Percentiles rank a stretch among this genome's conserved stretches.
phyloP scores from a whole-genome alignment of 2,329 filamentous ascomycete genomes.

The Zalaria obscura region DNA sequence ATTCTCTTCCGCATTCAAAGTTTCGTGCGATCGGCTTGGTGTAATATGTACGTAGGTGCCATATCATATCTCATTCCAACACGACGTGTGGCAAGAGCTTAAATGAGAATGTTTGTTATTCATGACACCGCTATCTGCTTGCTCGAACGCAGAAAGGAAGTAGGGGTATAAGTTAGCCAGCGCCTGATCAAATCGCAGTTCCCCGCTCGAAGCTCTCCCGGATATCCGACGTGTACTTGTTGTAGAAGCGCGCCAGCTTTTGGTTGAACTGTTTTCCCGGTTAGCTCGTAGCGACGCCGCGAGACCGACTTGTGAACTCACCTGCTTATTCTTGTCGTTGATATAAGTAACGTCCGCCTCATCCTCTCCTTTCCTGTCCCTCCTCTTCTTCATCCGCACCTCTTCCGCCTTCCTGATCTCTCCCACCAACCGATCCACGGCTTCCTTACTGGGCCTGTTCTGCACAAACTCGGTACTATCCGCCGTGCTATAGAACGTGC shows the following conservation, averaged over 20 bases:
- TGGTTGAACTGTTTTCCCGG: constrained; percentile 68
- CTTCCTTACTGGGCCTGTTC: constrained; percentile 75
- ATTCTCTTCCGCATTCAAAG: too few relatives aligned
- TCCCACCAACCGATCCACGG: constrained; percentile 73
- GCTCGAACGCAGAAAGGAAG: too few relatives aligned
- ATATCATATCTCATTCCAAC: too few relatives aligned
- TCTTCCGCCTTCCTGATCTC: constrained; percentile 86
- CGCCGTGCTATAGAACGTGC: constrained; percentile 78
- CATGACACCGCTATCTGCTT: too few relatives aligned
- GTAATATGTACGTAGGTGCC: too few relatives aligned
- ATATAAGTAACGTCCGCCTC: constrained; percentile 94
- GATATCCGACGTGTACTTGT: constrained; percentile 96
- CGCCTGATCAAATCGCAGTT: constrained; percentile 62
- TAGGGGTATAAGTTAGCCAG: not conserved
- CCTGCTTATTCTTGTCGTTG: constrained; percentile 93
- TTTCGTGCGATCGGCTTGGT: too few relatives aligned
- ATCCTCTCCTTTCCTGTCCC: constrained; percentile 63
- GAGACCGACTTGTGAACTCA: not conserved
- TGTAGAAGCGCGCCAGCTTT: constrained; percentile 90
- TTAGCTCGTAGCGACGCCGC: not conserved
- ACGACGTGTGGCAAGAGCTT: too few relatives aligned
- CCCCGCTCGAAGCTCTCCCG: constrained; percentile 94
- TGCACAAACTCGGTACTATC: constrained; percentile 70
- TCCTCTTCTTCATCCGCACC: constrained; percentile 68
- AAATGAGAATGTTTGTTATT: too few relatives aligned